phyloP scores from a whole-genome alignment of 2,329 filamentous ascomycete species.

The Drechslerella coelobrocha region DNA sequence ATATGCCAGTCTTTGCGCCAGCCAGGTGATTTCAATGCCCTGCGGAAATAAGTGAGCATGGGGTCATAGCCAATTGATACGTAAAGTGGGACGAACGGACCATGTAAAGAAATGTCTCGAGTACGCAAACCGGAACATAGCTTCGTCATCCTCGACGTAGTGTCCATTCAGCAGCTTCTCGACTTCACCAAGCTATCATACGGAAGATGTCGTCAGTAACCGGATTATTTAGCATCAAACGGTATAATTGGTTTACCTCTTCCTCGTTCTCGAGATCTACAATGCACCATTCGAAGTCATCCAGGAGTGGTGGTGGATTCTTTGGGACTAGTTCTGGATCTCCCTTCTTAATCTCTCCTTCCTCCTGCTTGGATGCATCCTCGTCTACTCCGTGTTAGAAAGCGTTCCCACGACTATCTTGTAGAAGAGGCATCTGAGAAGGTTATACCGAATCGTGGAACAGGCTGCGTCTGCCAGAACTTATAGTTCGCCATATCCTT shows the following conservation, averaged over 20 bases:
- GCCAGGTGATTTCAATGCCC: slow-evolving; percentile 91
- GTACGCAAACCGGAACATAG: slow-evolving; percentile 98
- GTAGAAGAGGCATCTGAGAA: neutral
- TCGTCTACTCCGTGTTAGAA: slow-evolving; percentile 59
- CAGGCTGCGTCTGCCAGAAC: slow-evolving; percentile 98
- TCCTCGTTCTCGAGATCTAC: slow-evolving; percentile 81
- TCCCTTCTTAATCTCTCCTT: slow-evolving; percentile 84
- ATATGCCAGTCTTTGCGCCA: slow-evolving; percentile 96
- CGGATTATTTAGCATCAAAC: neutral
- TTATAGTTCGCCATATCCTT: slow-evolving; percentile 98
- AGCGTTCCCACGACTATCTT: neutral
- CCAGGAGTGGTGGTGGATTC: slow-evolving; percentile 75
- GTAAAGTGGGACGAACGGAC: slow-evolving; percentile 61
- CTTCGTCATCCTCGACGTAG: slow-evolving; percentile 96
- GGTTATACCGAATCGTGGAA: slow-evolving; percentile 74
- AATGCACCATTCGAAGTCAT: slow-evolving; percentile 92
- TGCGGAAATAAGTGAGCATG: slow-evolving; percentile 57
- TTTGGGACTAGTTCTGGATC: slow-evolving; percentile 79
- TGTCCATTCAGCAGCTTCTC: slow-evolving; percentile 90
- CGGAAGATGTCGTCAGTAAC: slow-evolving; percentile 2
- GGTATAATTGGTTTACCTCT: slow-evolving; percentile 58
- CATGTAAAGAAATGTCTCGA: slow-evolving; percentile 86
- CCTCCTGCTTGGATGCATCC: slow-evolving; percentile 63
- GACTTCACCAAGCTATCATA: slow-evolving; percentile 76
- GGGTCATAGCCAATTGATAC: neutral